Percentiles rank a stretch among this genome's conserved stretches.
phyloP scores from a whole-genome alignment of 148 eudicot genomes.

The Euryodendron excelsum region DNA sequence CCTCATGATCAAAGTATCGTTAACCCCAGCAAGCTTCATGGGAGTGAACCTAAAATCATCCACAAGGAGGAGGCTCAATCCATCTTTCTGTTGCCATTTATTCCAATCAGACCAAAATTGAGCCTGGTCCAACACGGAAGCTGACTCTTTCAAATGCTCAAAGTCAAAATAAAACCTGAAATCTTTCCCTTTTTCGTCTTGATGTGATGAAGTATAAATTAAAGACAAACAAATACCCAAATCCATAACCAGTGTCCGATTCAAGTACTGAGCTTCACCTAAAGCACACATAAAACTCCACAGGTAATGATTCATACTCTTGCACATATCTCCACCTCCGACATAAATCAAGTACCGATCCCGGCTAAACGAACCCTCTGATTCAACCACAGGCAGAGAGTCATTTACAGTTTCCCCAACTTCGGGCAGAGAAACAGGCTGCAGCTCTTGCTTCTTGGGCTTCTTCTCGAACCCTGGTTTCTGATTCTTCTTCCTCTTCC shows the following conservation, averaged over 20 bases:
- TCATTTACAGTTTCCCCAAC: conserved; percentile 79
- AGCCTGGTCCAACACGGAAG: conserved; percentile 69
- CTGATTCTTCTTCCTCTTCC: conserved; percentile 75
- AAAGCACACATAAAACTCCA: no score
- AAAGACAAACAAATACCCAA: conserved; percentile 68
- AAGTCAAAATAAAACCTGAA: conserved; percentile 87
- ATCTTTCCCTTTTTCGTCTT: conserved; percentile 86
- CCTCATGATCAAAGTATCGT: conserved; percentile 72
- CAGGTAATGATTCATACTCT: conserved; percentile 96
- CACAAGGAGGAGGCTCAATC: conserved; percentile 52
- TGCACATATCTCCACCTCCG: conserved; percentile 89
- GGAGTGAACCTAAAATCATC: conserved; percentile 78
- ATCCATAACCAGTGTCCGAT: conserved; percentile 86
- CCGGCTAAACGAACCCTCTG: conserved; percentile 55
- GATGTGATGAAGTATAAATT: conserved; percentile 56
- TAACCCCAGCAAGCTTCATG: conserved; percentile 65
- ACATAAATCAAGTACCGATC: conserved; percentile 70
- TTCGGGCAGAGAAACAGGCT: conserved; percentile 39
- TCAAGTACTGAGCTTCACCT: no score
- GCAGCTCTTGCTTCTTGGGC: conserved; percentile 15
- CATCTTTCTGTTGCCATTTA: conserved; percentile 63
- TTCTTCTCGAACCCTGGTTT: conserved; percentile 54
- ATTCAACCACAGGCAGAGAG: conserved; percentile 71
- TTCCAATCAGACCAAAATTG: conserved; percentile 88
- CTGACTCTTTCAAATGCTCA: conserved; percentile 83